These are phyloP conservation scores for Rhizopogon sp. DNA, from an alignment of 768 basidiomycete species.

Conservation along the genomic window DNA sequence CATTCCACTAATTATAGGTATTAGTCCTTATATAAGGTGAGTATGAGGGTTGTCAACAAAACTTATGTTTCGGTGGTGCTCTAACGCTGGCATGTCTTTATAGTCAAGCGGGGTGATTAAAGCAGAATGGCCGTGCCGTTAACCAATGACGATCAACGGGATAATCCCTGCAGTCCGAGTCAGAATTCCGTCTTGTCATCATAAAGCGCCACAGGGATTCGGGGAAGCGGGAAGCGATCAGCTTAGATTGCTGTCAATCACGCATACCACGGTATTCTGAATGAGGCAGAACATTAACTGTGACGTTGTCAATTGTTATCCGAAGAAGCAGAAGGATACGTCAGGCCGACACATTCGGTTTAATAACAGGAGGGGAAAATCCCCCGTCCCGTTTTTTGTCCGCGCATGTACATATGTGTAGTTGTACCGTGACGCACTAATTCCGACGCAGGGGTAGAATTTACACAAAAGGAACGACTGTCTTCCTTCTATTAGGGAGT, in stretches of 20 bases:
- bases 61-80: too few relatives aligned
- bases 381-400: background rate
- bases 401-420: background rate
- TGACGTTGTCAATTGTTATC: background rate
- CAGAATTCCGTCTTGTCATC: background rate
- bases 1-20: too few relatives aligned
- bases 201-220: background rate
- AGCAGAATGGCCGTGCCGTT: background rate
- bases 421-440: background rate
- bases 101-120: too few relatives aligned
- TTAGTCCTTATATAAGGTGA: too few relatives aligned
- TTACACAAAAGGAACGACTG: too few relatives aligned
- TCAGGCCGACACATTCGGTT: background rate
- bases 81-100: background rate
- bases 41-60: too few relatives aligned
- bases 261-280: too few relatives aligned
- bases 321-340: background rate
- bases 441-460: too few relatives aligned
- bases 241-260: background rate
- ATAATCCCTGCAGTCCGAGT: background rate
- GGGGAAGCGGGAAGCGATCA: background rate
- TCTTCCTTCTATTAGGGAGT: too few relatives aligned
- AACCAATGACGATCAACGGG: background rate
- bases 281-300: background rate
- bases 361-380: background rate